These are phyloP conservation scores for Penicillium cinerascens DNA, from an alignment of 495 filamentous ascomycete species.

Conservation along the genomic window DNA sequence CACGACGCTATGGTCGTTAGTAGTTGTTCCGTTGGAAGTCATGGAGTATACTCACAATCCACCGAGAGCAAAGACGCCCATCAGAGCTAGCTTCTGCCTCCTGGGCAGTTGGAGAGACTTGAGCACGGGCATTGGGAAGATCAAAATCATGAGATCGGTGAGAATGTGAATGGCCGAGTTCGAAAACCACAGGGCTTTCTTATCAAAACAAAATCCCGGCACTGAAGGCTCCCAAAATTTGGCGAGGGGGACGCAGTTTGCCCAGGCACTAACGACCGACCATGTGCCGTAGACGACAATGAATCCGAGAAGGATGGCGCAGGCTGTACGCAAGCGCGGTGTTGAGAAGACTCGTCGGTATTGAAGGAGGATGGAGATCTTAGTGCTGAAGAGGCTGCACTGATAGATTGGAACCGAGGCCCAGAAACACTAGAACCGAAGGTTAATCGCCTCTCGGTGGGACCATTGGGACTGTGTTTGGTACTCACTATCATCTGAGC, in stretches of 20 bases:
- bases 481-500: constrained; percentile 34
- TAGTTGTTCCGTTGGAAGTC: constrained; percentile 10
- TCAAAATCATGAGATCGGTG: constrained; percentile 46
- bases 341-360: constrained; percentile 38
- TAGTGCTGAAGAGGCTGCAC: constrained; percentile 32
- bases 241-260: constrained; percentile 33
- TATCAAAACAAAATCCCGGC: constrained; percentile 32
- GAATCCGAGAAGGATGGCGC: constrained; percentile 27
- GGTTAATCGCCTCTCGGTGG: neutral
- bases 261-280: constrained; percentile 35
- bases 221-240: constrained; percentile 33
- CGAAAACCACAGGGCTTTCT: constrained; percentile 36
- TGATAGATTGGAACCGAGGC: constrained; percentile 36
- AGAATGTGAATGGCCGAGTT: constrained; percentile 42
- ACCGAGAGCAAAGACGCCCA: constrained; percentile 46
- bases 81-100: constrained; percentile 44
- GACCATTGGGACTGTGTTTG: too few species aligned
- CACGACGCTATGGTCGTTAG: constrained; percentile 40
- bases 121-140: constrained; percentile 48
- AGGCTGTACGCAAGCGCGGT: constrained; percentile 37
- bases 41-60: constrained; percentile 36
- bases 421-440: constrained; percentile 29
- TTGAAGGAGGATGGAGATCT: constrained; percentile 38
- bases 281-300: constrained; percentile 37
- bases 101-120: constrained; percentile 39